phyloP scores from a whole-genome alignment of 495 filamentous ascomycete species.

The Niebla homalea region DNA sequence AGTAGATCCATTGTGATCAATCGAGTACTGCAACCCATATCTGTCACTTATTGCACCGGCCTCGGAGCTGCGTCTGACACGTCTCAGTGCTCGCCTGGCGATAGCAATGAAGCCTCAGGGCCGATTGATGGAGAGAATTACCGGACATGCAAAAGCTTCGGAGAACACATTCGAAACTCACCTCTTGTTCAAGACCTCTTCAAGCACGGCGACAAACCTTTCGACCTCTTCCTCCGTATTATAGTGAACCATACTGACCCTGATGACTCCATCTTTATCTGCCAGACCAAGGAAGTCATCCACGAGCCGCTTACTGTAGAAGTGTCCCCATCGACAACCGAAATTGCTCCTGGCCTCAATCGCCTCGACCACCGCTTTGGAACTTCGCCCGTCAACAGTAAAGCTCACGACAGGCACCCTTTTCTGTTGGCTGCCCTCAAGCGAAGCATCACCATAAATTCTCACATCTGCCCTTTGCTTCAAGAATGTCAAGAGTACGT shows the following conservation, averaged over 20 bases:
- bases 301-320: conserved; percentile 51
- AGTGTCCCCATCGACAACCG: conserved; percentile 54
- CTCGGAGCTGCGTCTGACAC: too few species aligned
- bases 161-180: background rate
- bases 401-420: conserved; percentile 59
- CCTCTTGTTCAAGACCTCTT: conserved; percentile 27
- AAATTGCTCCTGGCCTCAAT: conserved; percentile 41
- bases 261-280: conserved; percentile 46
- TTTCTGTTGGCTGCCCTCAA: conserved; percentile 23
- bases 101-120: too few species aligned
- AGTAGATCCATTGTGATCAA: background rate
- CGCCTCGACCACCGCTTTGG: conserved; percentile 45
- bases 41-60: too few species aligned
- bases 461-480: conserved; percentile 31
- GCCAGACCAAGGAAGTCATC: conserved; percentile 44
- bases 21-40: too few species aligned
- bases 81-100: too few species aligned
- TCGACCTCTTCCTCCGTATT: conserved; percentile 56
- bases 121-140: too few species aligned
- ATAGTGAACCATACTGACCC: conserved; percentile 63
- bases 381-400: conserved; percentile 40
- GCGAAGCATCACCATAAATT: conserved; percentile 39
- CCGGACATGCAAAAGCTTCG: too few species aligned
- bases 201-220: conserved; percentile 34
- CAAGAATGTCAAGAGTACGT: conserved; percentile 43